phyloP scores from a whole-genome alignment of 164 flowering plant genomes.

The Kingdonia uniflora region DNA sequence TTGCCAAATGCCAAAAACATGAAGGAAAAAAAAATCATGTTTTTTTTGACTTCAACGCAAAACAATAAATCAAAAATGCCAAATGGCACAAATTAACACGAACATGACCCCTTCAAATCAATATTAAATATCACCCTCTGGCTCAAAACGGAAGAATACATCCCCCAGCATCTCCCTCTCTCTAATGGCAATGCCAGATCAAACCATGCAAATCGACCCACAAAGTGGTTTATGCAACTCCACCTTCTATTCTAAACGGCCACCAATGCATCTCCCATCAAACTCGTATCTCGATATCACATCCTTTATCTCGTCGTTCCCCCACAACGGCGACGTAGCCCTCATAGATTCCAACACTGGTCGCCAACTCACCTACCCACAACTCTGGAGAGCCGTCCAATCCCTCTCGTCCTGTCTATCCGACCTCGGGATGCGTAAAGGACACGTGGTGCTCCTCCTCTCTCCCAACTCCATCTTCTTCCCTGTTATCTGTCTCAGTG shows the following conservation, averaged over 20 bases:
- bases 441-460: constrained; percentile 75
- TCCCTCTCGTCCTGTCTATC: constrained; percentile 46
- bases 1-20: no score
- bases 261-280: constrained; percentile 39
- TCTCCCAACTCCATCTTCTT: constrained; percentile 86
- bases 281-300: constrained; percentile 43
- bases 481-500: constrained; percentile 67
- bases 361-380: constrained; percentile 44
- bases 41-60: no score
- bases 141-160: no score
- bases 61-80: no score
- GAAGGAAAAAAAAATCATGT: no score
- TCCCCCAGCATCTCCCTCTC: no score
- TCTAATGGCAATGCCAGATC: no score
- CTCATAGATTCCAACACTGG: constrained; percentile 84
- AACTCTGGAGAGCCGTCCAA: constrained; percentile 59
- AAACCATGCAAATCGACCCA: no score
- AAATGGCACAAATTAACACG: no score
- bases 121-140: no score
- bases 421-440: constrained; percentile 53
- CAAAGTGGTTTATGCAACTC: constrained; percentile 53
- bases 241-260: constrained; percentile 63
- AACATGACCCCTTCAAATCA: no score
- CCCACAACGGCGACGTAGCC: constrained; percentile 60
- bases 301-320: constrained; percentile 70